Evolutionary conservation across 371 early-diverging fungal species (phyloP).

Genomic region (Apophysomyces elegans): DNA sequence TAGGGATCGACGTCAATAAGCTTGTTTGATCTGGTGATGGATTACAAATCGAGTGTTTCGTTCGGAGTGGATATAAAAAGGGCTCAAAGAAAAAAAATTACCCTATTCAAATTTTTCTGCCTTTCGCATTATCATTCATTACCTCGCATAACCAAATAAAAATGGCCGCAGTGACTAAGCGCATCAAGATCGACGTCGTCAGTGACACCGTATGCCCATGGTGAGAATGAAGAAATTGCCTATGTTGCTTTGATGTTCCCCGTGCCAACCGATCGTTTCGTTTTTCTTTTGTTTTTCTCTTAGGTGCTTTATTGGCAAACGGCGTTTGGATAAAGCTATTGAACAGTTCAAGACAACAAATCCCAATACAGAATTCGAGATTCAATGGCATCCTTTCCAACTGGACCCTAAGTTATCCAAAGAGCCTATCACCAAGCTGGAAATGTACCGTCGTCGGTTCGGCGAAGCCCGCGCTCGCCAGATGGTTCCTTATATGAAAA

Average conservation of each 20-base stretch:
- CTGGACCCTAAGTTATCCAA: constrained; percentile 55
- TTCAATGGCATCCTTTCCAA: constrained; percentile 70
- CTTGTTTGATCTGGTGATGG: not conserved
- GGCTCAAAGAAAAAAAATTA: not conserved
- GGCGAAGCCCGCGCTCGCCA: constrained; percentile 51
- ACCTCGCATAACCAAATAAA: not conserved
- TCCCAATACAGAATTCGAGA: constrained; percentile 53
- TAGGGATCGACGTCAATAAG: no score
- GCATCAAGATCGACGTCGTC: constrained; percentile 23
- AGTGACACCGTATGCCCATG: constrained; percentile 26
- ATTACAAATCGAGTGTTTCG: not conserved
- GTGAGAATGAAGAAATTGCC: not conserved
- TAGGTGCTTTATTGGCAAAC: constrained; percentile 73
- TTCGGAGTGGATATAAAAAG: not conserved
- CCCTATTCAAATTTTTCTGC: not conserved
- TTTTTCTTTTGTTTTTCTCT: no score
- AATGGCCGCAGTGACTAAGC: not conserved
- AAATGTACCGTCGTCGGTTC: constrained; percentile 60
- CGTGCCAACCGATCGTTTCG: no score
- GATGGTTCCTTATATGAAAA: constrained; percentile 56
- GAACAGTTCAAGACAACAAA: constrained; percentile 44
- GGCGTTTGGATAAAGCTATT: constrained; percentile 69
- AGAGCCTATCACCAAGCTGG: constrained; percentile 50
- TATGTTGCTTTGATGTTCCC: not conserved
- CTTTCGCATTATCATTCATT: not conserved